A percentile compares a stretch with the other conserved stretches of the same genome.
Evolutionary conservation across 257 asterid genomes (phyloP).

Genomic region (Ballota nigra): DNA sequence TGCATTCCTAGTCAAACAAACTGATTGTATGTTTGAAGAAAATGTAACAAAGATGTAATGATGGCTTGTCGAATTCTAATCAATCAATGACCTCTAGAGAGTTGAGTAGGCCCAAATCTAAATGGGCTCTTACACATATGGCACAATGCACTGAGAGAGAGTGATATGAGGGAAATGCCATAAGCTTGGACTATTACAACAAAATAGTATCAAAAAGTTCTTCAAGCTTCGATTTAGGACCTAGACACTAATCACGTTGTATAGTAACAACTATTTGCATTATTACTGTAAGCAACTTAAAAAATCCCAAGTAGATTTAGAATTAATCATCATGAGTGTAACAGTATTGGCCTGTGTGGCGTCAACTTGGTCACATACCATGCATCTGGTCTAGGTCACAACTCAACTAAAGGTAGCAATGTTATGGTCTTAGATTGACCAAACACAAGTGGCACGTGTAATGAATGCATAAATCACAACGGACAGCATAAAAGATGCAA

Average conservation of each 20-base stretch:
- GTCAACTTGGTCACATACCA: not conserved
- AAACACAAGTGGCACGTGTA: too few species aligned
- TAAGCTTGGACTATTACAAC: not conserved
- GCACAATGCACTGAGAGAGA: not conserved
- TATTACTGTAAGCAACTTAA: not conserved
- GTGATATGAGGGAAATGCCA: not conserved
- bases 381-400: not conserved
- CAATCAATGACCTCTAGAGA: not conserved
- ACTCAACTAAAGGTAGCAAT: not conserved
- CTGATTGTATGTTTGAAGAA: too few species aligned
- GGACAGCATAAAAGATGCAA: not conserved
- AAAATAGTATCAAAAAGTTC: not conserved
- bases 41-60: not conserved
- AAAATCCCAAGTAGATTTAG: not conserved
- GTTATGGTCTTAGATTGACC: too few species aligned
- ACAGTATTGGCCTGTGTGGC: not conserved
- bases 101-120: not conserved
- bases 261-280: constrained; percentile 6
- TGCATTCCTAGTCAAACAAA: too few species aligned
- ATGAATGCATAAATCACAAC: not conserved
- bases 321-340: not conserved
- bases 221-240: not conserved
- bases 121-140: not conserved
- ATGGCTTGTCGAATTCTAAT: not conserved
- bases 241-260: not conserved